phyloP scores from a whole-genome alignment of 805 yeast species.

The Nakazawaea ernobii region DNA sequence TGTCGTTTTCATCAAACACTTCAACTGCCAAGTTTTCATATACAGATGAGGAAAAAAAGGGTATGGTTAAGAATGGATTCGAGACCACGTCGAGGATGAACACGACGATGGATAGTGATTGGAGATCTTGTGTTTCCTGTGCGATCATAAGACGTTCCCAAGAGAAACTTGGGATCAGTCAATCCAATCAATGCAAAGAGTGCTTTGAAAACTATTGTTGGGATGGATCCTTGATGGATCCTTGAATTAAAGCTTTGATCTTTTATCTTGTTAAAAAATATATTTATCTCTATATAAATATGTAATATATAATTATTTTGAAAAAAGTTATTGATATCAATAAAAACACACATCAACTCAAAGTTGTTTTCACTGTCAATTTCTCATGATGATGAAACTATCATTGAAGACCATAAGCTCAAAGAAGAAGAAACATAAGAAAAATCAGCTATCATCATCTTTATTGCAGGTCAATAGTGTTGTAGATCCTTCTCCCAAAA shows the following conservation, averaged over 20 bases:
- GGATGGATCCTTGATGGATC: neutral
- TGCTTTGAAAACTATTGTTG: slow-evolving; percentile 35
- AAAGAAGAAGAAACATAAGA: no score
- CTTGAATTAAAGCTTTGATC: neutral
- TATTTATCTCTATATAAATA: neutral
- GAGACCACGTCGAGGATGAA: slow-evolving; percentile 42
- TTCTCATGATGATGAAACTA: no score
- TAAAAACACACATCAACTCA: no score
- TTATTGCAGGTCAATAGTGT: no score
- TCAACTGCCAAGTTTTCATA: slow-evolving; percentile 56
- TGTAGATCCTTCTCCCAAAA: no score
- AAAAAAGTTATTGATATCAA: no score
- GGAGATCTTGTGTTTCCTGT: slow-evolving; percentile 48
- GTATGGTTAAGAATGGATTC: slow-evolving; percentile 47
- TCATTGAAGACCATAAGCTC: no score
- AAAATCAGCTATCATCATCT: no score
- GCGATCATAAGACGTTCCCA: slow-evolving; percentile 47
- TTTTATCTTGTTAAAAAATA: neutral
- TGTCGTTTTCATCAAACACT: slow-evolving; percentile 41
- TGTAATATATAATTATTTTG: no score
- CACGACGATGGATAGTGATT: slow-evolving; percentile 29
- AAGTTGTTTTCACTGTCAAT: no score
- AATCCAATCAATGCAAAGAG: slow-evolving; percentile 18
- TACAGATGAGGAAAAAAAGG: slow-evolving; percentile 32
- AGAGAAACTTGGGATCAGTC: slow-evolving; percentile 28